Percentiles rank a stretch among this genome's conserved stretches.
Evolutionary conservation across 2,329 filamentous ascomycete genomes (phyloP).

Genomic region (Fonsecaea nubica): DNA sequence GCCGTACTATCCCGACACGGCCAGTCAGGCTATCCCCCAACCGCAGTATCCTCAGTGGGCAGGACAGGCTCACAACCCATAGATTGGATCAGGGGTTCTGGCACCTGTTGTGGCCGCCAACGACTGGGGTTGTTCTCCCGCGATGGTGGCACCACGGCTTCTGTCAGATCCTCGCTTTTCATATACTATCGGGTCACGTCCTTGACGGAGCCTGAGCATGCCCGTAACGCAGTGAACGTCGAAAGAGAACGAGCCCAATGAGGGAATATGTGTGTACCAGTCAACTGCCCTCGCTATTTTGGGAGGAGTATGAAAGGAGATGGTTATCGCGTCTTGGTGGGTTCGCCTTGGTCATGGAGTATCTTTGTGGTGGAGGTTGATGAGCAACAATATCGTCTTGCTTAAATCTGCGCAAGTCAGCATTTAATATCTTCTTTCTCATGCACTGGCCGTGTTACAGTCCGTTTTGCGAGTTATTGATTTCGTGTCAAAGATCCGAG

Average conservation of each 20-base stretch:
- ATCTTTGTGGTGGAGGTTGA: neutral
- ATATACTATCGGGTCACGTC: neutral
- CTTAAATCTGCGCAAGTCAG: neutral
- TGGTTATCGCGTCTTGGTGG: neutral
- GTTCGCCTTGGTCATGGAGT: neutral
- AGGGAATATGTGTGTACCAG: neutral
- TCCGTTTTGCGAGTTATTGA: neutral
- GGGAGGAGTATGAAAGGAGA: neutral
- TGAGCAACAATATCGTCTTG: neutral
- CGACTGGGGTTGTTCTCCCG: neutral
- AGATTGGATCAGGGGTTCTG: neutral
- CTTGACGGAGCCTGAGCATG: neutral
- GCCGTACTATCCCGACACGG: slow-evolving; percentile 31
- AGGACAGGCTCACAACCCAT: slow-evolving; percentile 20
- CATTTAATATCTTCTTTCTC: neutral
- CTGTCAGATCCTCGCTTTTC: neutral
- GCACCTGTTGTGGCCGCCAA: neutral
- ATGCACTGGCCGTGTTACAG: neutral
- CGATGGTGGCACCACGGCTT: neutral
- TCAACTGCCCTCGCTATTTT: neutral
- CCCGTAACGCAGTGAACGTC: neutral
- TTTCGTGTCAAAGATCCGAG: neutral
- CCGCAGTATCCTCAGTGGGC: slow-evolving; percentile 35
- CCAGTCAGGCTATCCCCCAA: slow-evolving; percentile 24
- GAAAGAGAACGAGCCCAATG: neutral